phyloP scores from a whole-genome alignment of 2,329 filamentous ascomycete species.

The Beauveria varroae region DNA sequence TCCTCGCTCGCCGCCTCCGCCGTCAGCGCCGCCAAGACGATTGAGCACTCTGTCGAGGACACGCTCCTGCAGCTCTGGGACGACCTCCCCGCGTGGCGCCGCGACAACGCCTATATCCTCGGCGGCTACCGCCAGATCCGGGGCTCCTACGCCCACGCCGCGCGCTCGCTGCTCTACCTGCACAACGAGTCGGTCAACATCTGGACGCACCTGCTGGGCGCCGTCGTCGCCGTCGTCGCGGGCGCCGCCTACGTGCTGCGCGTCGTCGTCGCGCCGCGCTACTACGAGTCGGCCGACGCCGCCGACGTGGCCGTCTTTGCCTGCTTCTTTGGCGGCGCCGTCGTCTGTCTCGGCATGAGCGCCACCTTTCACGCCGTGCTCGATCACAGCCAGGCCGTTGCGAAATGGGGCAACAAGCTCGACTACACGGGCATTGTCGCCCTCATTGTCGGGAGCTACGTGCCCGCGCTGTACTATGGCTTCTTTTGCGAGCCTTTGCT shows the following conservation, averaged over 20 bases:
- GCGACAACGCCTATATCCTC: slow-evolving; percentile 50
- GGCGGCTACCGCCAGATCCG: slow-evolving; percentile 46
- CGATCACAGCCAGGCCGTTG: slow-evolving; percentile 75
- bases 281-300: slow-evolving; percentile 54
- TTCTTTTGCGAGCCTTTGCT: slow-evolving; percentile 64
- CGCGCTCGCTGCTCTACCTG: slow-evolving; percentile 42
- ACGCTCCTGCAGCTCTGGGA: slow-evolving; percentile 47
- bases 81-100: slow-evolving; percentile 51
- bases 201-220: slow-evolving; percentile 59
- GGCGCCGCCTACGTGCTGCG: slow-evolving; percentile 44
- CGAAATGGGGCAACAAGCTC: slow-evolving; percentile 80
- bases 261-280: slow-evolving; percentile 43
- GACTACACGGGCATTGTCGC: slow-evolving; percentile 93
- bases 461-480: slow-evolving; percentile 82
- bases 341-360: slow-evolving; percentile 69
- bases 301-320: slow-evolving; percentile 65
- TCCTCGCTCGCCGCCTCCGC: slow-evolving; percentile 19
- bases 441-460: slow-evolving; percentile 84
- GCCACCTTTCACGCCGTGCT: slow-evolving; percentile 77
- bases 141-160: slow-evolving; percentile 38
- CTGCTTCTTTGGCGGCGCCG: slow-evolving; percentile 72
- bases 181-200: slow-evolving; percentile 60
- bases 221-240: slow-evolving; percentile 46
- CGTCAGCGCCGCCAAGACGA: slow-evolving; percentile 20
- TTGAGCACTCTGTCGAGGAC: slow-evolving; percentile 33